Evolutionary conservation across 305 asterid species (phyloP).

Genomic region (Plantago coronopus): DNA sequence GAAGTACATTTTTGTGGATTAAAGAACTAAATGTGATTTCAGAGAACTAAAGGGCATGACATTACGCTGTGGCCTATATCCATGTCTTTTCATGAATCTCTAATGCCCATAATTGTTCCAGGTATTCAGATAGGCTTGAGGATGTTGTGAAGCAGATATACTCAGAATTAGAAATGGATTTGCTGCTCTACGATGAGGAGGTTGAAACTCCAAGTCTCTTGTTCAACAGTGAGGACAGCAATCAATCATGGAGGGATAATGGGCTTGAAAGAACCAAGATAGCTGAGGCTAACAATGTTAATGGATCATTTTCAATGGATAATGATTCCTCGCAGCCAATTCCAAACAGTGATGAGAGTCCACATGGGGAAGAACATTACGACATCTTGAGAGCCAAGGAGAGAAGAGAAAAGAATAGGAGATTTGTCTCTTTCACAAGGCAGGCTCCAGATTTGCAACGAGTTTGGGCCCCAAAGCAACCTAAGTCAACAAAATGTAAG

Average conservation of each 20-base stretch:
- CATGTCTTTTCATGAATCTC: constrained; percentile 2
- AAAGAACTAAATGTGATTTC: no score
- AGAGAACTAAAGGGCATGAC: not conserved
- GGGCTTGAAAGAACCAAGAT: constrained; percentile 45
- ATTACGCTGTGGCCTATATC: not conserved
- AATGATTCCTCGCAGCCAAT: constrained; percentile 43
- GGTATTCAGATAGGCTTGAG: constrained; percentile 59
- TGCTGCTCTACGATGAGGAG: constrained; percentile 85
- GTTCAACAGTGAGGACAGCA: constrained; percentile 90
- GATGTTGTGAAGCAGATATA: constrained; percentile 60
- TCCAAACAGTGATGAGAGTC: constrained; percentile 27
- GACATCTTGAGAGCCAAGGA: constrained; percentile 70
- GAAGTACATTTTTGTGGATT: not conserved
- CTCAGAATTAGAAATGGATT: constrained; percentile 73
- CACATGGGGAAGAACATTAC: constrained; percentile 43
- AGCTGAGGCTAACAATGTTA: constrained; percentile 39
- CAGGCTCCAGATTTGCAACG: constrained; percentile 75
- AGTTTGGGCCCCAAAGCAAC: constrained; percentile 83
- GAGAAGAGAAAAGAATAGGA: constrained; percentile 63
- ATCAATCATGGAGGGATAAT: constrained; percentile 73
- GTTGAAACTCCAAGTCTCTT: constrained; percentile 55
- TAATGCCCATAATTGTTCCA: constrained; percentile 29
- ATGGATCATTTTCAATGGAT: constrained; percentile 47
- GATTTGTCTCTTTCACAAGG: constrained; percentile 47
- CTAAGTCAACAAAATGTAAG: constrained; percentile 46